These are phyloP conservation scores for Schwanniomyces occidentalis DNA, from an alignment of 805 yeast species.

Conservation along the genomic window DNA sequence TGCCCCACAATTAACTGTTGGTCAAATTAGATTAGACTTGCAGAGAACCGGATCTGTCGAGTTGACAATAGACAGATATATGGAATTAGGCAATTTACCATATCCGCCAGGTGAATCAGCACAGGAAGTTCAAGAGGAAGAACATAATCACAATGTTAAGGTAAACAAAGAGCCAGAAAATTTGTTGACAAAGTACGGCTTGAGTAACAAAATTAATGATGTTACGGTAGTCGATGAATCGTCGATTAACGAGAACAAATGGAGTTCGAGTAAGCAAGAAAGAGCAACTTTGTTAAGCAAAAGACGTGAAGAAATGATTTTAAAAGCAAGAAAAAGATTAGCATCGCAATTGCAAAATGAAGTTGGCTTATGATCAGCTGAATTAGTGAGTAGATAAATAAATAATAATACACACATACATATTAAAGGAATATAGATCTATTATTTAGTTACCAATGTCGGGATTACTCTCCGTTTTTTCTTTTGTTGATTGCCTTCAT, in stretches of 20 bases:
- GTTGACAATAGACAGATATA: slow-evolving; percentile 69
- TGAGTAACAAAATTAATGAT: slow-evolving; percentile 25
- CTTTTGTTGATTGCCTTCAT: slow-evolving; percentile 1
- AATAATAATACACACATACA: slow-evolving; percentile 1
- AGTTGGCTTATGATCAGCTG: slow-evolving; percentile 6
- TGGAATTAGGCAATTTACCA: slow-evolving; percentile 63
- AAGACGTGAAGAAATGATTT: slow-evolving; percentile 42
- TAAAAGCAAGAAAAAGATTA: slow-evolving; percentile 49
- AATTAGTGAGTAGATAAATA: neutral
- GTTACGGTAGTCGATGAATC: slow-evolving; percentile 19
- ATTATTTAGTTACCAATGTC: slow-evolving; percentile 20
- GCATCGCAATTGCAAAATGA: slow-evolving; percentile 36
- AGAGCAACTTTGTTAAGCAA: slow-evolving; percentile 21
- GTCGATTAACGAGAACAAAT: slow-evolving; percentile 6
- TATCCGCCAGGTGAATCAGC: slow-evolving; percentile 45
- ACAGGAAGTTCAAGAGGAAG: slow-evolving; percentile 10
- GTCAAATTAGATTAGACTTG: slow-evolving; percentile 73
- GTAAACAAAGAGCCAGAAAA: slow-evolving; percentile 22
- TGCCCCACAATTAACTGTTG: slow-evolving; percentile 69
- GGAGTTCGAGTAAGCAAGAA: slow-evolving; percentile 25
- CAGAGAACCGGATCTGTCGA: slow-evolving; percentile 80
- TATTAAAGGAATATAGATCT: neutral
- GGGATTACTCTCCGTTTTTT: slow-evolving; percentile 38
- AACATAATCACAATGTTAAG: slow-evolving; percentile 4
- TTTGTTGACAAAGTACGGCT: slow-evolving; percentile 43